These are phyloP conservation scores for Microbotryum scabiosae DNA, from an alignment of 1,284 basidiomycete species.

Conservation along the genomic window DNA sequence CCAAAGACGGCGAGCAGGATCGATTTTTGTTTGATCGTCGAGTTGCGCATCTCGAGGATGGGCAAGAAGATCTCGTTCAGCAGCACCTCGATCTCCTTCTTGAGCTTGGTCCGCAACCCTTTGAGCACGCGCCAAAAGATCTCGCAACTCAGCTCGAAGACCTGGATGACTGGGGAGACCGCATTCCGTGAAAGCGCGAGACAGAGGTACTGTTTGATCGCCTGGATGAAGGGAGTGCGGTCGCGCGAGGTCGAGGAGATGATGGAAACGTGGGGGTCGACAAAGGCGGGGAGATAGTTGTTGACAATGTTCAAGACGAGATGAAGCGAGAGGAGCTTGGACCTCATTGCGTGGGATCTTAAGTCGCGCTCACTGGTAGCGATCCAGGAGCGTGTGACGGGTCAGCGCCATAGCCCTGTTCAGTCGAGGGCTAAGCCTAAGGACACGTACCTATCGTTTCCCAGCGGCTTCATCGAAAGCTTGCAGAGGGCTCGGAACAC, in stretches of 20 bases:
- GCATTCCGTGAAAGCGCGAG: slow-evolving; percentile 89
- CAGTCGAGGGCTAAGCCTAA: background rate
- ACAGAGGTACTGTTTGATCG: slow-evolving; percentile 90
- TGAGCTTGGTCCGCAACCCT: slow-evolving; percentile 90
- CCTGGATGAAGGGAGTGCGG: slow-evolving; percentile 78
- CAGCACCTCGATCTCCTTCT: slow-evolving; percentile 99
- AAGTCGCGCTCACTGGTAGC: slow-evolving; percentile 78
- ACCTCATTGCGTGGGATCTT: slow-evolving; percentile 90
- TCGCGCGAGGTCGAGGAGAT: slow-evolving; percentile 79
- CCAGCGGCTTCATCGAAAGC: slow-evolving; percentile 92
- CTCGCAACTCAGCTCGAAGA: slow-evolving; percentile 96
- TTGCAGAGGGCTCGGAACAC: slow-evolving; percentile 94
- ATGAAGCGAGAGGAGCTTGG: slow-evolving; percentile 84
- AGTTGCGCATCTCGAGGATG: slow-evolving; percentile 95
- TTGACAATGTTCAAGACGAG: slow-evolving; percentile 86
- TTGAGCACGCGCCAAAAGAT: slow-evolving; percentile 95
- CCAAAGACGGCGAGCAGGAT: slow-evolving; percentile 72
- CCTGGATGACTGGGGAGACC: slow-evolving; percentile 87
- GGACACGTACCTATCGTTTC: slow-evolving; percentile 67
- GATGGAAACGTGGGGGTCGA: slow-evolving; percentile 74
- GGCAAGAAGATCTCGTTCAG: slow-evolving; percentile 98
- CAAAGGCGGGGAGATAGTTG: slow-evolving; percentile 79
- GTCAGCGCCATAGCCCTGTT: slow-evolving; percentile 3
- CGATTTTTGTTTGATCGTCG: slow-evolving; percentile 88
- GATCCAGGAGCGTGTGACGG: too few species aligned